Percentiles rank a stretch among this genome's conserved stretches.
Conservation (phyloP, 1,284 basidiomycete species). For the Leccinum huronense region DNA sequence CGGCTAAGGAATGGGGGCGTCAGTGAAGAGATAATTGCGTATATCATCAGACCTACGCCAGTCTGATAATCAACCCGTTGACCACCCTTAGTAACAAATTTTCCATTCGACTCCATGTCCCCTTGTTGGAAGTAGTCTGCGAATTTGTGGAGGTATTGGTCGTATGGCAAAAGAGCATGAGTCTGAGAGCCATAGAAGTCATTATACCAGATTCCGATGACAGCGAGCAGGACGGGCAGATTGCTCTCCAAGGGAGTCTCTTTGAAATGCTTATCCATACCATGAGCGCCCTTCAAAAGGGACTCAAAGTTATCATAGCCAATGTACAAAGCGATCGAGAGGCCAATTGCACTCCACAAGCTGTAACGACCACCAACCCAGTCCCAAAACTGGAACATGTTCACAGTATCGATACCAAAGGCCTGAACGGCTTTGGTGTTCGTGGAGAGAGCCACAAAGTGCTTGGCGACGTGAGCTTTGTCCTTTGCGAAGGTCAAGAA, state of each 20-base stretch:
- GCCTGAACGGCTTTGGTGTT: constrained; percentile 92
- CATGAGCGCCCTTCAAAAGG: constrained; percentile 90
- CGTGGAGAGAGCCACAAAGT: constrained; percentile 97
- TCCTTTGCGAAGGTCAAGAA: constrained; percentile 86
- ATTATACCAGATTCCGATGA: constrained; percentile 98
- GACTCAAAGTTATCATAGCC: constrained; percentile 95
- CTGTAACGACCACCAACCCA: constrained; percentile 99
- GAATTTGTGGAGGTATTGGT: constrained; percentile 99
- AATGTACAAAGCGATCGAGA: constrained; percentile 90
- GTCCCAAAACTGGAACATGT: constrained; percentile 99
- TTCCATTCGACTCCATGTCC: constrained; percentile 99
- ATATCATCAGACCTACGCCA: constrained; percentile 59
- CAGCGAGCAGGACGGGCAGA: constrained; percentile 87
- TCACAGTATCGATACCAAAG: constrained; percentile 91
- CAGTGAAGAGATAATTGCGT: constrained; percentile 1
- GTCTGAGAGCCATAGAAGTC: constrained; percentile 97
- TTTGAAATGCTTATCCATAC: constrained; percentile 97
- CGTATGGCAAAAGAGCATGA: constrained; percentile 93
- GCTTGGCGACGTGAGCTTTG: constrained; percentile 93
- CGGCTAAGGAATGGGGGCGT: constrained; percentile 50
- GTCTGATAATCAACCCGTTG: constrained; percentile 95
- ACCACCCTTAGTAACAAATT: constrained; percentile 92
- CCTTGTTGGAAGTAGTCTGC: constrained; percentile 99
- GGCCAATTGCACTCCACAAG: constrained; percentile 96
- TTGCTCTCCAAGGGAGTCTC: constrained; percentile 87